Conservation (phyloP, 163 green algal species). For the Chlamydomonas reinhardtii region DNA sequence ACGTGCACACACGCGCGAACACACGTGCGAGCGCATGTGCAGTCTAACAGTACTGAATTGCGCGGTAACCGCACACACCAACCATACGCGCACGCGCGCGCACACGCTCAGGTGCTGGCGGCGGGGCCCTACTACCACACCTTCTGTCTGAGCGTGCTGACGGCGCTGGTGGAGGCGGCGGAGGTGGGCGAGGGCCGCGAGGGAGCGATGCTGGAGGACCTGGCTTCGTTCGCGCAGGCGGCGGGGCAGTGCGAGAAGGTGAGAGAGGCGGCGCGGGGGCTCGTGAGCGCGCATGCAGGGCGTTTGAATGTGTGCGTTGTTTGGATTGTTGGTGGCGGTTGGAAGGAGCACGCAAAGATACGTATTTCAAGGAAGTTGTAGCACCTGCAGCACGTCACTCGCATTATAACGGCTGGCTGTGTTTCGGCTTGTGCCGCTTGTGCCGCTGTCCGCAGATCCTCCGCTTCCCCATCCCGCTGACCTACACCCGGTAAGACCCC, state of each 20-base stretch:
- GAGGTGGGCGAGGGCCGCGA: conserved; percentile 17
- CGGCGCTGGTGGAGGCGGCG: conserved; percentile 31
- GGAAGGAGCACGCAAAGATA: too few species aligned
- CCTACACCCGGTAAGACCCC: conserved; percentile 58
- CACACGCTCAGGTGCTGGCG: background rate
- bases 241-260: conserved; percentile 54
- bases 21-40: too few species aligned
- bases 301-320: too few species aligned
- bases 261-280: background rate
- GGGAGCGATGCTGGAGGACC: conserved; percentile 21
- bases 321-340: too few species aligned
- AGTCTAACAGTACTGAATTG: too few species aligned
- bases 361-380: too few species aligned
- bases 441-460: conserved; percentile 55
- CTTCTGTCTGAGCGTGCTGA: conserved; percentile 38
- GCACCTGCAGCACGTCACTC: too few species aligned
- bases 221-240: conserved; percentile 33
- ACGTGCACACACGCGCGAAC: too few species aligned
- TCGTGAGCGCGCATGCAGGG: too few species aligned
- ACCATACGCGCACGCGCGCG: background rate
- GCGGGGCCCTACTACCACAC: conserved; percentile 42
- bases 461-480: conserved; percentile 69
- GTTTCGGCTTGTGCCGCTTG: too few species aligned
- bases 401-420: too few species aligned
- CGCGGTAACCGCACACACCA: too few species aligned